Conservation (phyloP, 306 rosid genomes). For the Cercis canadensis region DNA sequence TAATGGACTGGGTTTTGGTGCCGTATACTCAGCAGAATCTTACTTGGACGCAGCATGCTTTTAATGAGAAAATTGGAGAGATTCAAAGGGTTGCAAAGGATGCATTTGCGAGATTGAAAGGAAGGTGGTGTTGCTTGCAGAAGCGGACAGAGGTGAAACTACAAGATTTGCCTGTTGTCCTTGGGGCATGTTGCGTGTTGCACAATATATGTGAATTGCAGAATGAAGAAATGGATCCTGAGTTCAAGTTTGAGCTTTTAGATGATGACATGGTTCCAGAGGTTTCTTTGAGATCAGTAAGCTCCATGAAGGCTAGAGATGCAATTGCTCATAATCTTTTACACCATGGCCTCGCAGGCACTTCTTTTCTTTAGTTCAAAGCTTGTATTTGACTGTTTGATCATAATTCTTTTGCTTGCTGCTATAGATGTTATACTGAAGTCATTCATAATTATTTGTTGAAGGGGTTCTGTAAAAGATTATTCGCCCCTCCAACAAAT, state of each 20-base stretch:
- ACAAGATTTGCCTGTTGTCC: slow-evolving; percentile 85
- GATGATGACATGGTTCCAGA: slow-evolving; percentile 92
- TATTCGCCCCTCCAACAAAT: slow-evolving; percentile 43
- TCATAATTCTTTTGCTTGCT: slow-evolving; percentile 47
- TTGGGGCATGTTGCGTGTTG: slow-evolving; percentile 94
- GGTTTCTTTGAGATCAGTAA: slow-evolving; percentile 57
- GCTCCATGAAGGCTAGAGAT: slow-evolving; percentile 79
- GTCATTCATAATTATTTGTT: slow-evolving; percentile 43
- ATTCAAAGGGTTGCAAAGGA: slow-evolving; percentile 68
- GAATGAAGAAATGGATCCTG: slow-evolving; percentile 73
- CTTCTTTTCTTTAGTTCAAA: slow-evolving; percentile 62
- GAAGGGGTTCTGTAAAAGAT: slow-evolving; percentile 52
- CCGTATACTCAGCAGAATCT: slow-evolving; percentile 81
- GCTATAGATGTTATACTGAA: slow-evolving; percentile 30
- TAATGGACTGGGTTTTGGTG: slow-evolving; percentile 93
- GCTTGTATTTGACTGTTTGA: slow-evolving; percentile 16
- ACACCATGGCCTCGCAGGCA: slow-evolving; percentile 95
- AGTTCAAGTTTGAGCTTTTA: slow-evolving; percentile 49
- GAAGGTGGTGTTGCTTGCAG: slow-evolving; percentile 90
- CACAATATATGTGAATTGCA: slow-evolving; percentile 87
- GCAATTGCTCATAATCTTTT: slow-evolving; percentile 94
- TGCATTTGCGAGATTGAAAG: slow-evolving; percentile 82
- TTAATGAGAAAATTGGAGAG: slow-evolving; percentile 91
- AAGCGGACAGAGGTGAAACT: slow-evolving; percentile 89
- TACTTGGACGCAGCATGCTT: slow-evolving; percentile 94